Evolutionary conservation across 2,329 filamentous ascomycete species (phyloP), one percentile per base, ranked within the genome.

Genomic region (Podosphaera fusca): DNA sequence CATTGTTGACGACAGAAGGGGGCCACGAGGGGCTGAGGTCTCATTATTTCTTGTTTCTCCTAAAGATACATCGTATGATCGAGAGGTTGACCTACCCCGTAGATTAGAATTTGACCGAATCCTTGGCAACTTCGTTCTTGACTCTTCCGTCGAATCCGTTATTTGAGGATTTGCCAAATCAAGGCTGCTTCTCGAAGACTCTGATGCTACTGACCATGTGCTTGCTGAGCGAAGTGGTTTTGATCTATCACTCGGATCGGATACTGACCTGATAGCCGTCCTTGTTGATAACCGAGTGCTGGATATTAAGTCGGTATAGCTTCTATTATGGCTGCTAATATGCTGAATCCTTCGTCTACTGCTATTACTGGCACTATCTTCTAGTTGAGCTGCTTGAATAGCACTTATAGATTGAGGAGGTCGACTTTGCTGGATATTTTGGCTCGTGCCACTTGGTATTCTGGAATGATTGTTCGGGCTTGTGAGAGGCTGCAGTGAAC

Each of bases 231-330:
- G 58, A 31, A 60, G 56, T 56, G 64, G 63, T 31, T 60, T 60
- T 58, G 73, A 67, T 47, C 73, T 71, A 4, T 72, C 60, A 2
- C 70, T 69, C 7, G 87, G 70, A 64, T 88, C 84, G 1, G 79
- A 84, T 52, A 81, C 77, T 21, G 84, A 86, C 30, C 77, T 75
- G 30, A 77, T 72, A 10, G 78, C 75, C 47, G 75, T 74, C 55
- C 73, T 70, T 33, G 70, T 65, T 10, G 75, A 58, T 8, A 58
- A 71, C 34, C 71, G 64, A 46, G 72, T 66, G 1, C 71, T 67
- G 55, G 70, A 69, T 21, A 70, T 63, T 2, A 77, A 74, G 2
- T 74, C 68, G 4, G 77, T 80, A 5, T 74, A 70, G 60, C 76
- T 78, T 55, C 79, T 74, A 10, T 54, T 54, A n/a, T 72, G 70